These are phyloP conservation scores for Pholiota microspora DNA, from an alignment of 768 basidiomycete genomes.

Conservation along the genomic window DNA sequence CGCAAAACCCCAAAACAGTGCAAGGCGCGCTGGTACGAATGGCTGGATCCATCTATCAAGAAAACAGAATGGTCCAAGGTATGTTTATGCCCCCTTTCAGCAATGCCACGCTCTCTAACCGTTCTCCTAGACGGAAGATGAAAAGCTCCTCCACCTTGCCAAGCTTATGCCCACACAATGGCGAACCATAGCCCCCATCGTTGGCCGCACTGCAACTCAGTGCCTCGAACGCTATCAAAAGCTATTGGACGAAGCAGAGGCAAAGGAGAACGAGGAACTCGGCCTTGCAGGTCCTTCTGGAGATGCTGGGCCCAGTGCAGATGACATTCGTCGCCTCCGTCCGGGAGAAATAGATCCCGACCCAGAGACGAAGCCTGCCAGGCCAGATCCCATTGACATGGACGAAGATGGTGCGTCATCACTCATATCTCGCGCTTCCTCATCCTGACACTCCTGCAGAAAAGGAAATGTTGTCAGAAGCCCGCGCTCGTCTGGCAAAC, in stretches of 20 bases:
- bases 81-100: constrained; percentile 18
- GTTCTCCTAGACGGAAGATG: constrained; percentile 83
- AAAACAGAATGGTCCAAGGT: constrained; percentile 99
- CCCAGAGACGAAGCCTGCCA: constrained; percentile 96
- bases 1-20: constrained; percentile 99
- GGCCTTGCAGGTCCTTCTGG: constrained; percentile 82
- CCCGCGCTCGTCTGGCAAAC: constrained; percentile 95
- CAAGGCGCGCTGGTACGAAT: constrained; percentile 99
- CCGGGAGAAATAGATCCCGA: constrained; percentile 99
- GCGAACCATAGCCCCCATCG: constrained; percentile 98
- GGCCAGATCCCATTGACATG: constrained; percentile 99
- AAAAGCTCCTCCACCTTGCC: constrained; percentile 95
- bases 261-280: constrained; percentile 93
- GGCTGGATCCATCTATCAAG: constrained; percentile 99
- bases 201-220: constrained; percentile 96
- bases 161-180: constrained; percentile 99
- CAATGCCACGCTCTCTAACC: constrained; percentile 1
- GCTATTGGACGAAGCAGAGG: constrained; percentile 94
- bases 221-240: constrained; percentile 99
- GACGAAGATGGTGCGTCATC: constrained; percentile 85
- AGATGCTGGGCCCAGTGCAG: constrained; percentile 86
- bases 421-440: neutral
- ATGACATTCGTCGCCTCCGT: constrained; percentile 83
- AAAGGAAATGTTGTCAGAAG: constrained; percentile 99
- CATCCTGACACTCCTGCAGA: constrained; percentile 43